Evolutionary conservation across 805 yeast species (phyloP).

Genomic region (Torulaspora quercuum): DNA sequence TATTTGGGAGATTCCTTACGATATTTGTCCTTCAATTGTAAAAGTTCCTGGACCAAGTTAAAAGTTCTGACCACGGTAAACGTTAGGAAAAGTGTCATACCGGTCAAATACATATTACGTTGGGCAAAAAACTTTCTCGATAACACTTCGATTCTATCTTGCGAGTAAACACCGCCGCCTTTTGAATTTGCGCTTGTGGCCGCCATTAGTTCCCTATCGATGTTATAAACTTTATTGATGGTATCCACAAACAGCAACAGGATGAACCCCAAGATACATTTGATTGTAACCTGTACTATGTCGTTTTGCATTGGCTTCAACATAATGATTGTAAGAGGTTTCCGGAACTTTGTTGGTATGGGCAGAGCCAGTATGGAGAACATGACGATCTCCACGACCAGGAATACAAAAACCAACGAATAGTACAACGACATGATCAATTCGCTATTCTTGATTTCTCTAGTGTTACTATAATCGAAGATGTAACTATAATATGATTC

Average conservation of each 20-base stretch:
- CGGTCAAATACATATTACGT: constrained; percentile 93
- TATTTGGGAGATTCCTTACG: constrained; percentile 20
- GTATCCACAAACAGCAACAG: constrained; percentile 82
- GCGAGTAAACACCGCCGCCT: constrained; percentile 36
- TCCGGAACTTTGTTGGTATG: constrained; percentile 70
- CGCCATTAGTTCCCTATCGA: constrained; percentile 55
- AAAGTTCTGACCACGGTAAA: constrained; percentile 82
- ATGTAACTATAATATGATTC: too few relatives aligned
- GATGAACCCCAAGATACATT: constrained; percentile 80
- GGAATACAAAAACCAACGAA: constrained; percentile 61
- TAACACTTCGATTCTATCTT: constrained; percentile 76
- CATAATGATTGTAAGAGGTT: constrained; percentile 58
- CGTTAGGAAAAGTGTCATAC: constrained; percentile 88
- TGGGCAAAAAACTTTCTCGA: constrained; percentile 94
- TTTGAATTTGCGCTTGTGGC: constrained; percentile 25
- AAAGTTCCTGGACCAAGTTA: constrained; percentile 68
- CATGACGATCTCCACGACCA: constrained; percentile 71
- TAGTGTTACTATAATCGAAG: too few relatives aligned
- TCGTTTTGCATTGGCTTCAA: constrained; percentile 67
- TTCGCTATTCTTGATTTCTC: too few relatives aligned
- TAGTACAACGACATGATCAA: constrained; percentile 33
- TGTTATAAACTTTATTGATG: constrained; percentile 73
- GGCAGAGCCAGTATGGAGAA: constrained; percentile 84
- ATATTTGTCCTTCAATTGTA: constrained; percentile 59
- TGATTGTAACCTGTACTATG: constrained; percentile 70